Base-by-base conservation (phyloP, 1,139 yeast genomes). In the Geotrichum klebahnii region DNA sequence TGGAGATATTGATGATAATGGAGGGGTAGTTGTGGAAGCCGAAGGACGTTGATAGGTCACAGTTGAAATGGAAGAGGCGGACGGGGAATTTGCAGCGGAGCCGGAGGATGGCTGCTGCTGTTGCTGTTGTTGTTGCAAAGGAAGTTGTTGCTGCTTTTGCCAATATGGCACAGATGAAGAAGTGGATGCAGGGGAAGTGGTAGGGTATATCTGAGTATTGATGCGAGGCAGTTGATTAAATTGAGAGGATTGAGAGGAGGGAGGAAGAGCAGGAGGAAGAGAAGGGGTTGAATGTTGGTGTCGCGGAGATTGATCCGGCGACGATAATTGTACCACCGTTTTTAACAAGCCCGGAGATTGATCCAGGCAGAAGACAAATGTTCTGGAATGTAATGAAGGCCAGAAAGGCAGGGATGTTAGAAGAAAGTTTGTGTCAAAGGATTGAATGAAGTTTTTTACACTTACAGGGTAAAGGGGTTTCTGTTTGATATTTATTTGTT, bases 91-190 rank as follows among this genome's bases (percentile, higher is more conserved):
- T 17, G 46, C 19, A 16, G 29, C 16, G 19, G 42, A n/a, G 12
- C 19, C 12, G 17, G 42, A n/a, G 12, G 31, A 14, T n/a, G 17
- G 32, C 23, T 47, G 51, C 20, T 32, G 55, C 12, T 41, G 45
- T 41, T 42, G 50, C 29, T 48, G 53, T 17, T 34, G 41, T 12
- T 28, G 43, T 17, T 31, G 53, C 23, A 19, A n/a, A n/a, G n/a
- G n/a, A n/a, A n/a, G 48, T 20, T 44, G 43, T 26, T 16, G 47
- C 26, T 19, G 36, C 6, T 38, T 40, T 24, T 33, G 41, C 26
- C 34, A 31, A 24, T 22, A 33, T 23, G 29, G 31, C 5, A 5
- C 46, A 16, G 39, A 38, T 5, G 32, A 5, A 12, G 29, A 33
- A 22, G 39, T 12, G 10, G 46, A 23, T 16, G 36, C 22, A 39